Evolutionary conservation across 257 asterid genomes (phyloP).

Genomic region (Rehmannia glutinosa): DNA sequence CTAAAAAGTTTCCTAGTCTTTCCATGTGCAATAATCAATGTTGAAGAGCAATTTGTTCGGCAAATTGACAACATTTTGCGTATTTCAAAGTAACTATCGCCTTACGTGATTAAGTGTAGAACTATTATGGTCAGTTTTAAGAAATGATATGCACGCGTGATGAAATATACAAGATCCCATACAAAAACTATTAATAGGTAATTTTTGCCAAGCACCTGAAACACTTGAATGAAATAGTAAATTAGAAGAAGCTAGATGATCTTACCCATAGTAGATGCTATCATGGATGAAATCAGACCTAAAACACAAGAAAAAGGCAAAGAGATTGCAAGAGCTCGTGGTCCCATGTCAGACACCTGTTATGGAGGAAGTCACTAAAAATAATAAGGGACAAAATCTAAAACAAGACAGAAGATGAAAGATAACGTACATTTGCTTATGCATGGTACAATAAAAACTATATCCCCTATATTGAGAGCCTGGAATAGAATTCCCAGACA

Average conservation of each 20-base stretch:
- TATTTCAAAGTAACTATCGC: too few relatives aligned
- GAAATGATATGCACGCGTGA: neutral
- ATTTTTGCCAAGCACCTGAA: neutral
- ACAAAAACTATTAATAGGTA: neutral
- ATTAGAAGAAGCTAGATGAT: constrained; percentile 13
- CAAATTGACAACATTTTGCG: too few relatives aligned
- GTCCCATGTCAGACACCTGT: constrained; percentile 83
- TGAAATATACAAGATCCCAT: neutral
- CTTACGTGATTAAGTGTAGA: too few relatives aligned
- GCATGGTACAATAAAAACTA: neutral
- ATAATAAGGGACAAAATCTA: neutral
- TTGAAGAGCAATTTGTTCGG: too few relatives aligned
- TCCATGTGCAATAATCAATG: too few relatives aligned
- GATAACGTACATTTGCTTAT: neutral
- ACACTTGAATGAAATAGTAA: neutral
- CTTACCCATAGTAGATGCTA: constrained; percentile 94
- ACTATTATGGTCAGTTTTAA: neutral
- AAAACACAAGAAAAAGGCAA: constrained; percentile 87
- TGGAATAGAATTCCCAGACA: too few relatives aligned
- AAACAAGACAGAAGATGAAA: neutral
- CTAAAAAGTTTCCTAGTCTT: too few relatives aligned
- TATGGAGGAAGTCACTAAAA: constrained; percentile 2
- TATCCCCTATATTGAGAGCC: too few relatives aligned
- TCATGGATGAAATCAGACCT: constrained; percentile 89
- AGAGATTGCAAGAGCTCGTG: constrained; percentile 94